Base-by-base conservation (phyloP, 2,329 filamentous ascomycete species). In the Apiospora marii region DNA sequence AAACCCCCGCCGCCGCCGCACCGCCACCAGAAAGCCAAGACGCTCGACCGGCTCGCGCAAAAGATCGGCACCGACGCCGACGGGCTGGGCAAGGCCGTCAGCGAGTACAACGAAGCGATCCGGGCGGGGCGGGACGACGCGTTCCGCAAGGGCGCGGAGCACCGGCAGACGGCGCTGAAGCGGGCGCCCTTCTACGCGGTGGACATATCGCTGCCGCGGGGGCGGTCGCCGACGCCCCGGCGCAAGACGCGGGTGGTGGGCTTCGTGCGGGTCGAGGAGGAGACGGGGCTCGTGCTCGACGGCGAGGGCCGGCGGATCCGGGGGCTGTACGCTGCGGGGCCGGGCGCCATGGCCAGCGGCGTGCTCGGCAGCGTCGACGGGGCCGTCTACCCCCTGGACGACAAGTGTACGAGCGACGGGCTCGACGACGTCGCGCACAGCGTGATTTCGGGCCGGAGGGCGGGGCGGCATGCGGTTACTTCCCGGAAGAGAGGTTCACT, bases 1-100 rank as follows among this genome's bases (percentile, higher is more conserved):
- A 41, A 41, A 10, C 37, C 37, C 37, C 37, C 37, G 7, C 53
- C 7, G 16, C 53, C 34, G 53, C 30, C 27, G 14, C 51, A 14
- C 22, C 46, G 46, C 6, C 51, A 61, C 30, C 53, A 37, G 12
- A 61, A 61, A 19, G 53, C 53, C 1, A 37, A 34, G 16, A 61
- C 30, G 53, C 53, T 61, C 0, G 30, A 61, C 53, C 27, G 27
- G 10, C 53, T 61, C 16, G 53, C 53, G 30, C 30, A 61, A 8
- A 34, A 61, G 53, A 61, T 61, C 27, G 53, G 53, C 16, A 30
- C 34, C 53, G 16, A 61, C 53, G 53, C 53, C 16, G 53, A 61
- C 53, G 53, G 53, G 53, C 53, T 61, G 53, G 53, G 53, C 27
- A 10, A 61, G 16, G 53, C 53, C 53, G 53, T 61, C 53, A 61